Base-by-base conservation (phyloP, 306 rosid genomes). In the Bauhinia variegata region DNA sequence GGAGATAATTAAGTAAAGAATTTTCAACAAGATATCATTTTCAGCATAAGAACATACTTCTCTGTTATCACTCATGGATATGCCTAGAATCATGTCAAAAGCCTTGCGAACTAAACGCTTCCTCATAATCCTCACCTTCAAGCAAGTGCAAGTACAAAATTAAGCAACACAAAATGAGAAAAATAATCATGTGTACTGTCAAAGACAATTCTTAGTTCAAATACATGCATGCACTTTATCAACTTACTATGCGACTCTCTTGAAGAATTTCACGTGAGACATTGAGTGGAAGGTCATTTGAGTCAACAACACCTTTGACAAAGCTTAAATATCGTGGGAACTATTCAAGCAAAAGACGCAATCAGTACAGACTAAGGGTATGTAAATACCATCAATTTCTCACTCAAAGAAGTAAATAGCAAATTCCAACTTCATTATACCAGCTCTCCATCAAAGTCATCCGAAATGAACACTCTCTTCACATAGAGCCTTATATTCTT, bases 231-330 rank as follows among this genome's bases (percentile, higher is more conserved):
- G 10, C 12, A 17, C 52, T 42, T 38, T 34, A 59, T 60, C 39
- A 52, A 75, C 97, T 78, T 84, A 93, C 98, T 46, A 95, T 77
- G 60, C 96, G 90, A 67, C 97, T 95, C 76, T 95, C 99, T 84
- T 95, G 99, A 78, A 90, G 99, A 80, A 95, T 88, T 80, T 95
- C 99, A 63, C 97, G 97, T 8, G 99, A 95, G 61, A 90, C 96
- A 68, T 95, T 95, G 71, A 95, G 97, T 46, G 99, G 99, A 68
- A 95, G 99, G 78, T 90, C 97, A 76, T 87, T 83, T 1, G 99
- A 95, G 75, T 95, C 99, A 66, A 95, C 97, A 69, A 90, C 91
- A 80, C 99, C 99, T 77, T 95, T 90, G 71, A 90, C 81, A 55
- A 95, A 95, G 88, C 97, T 95, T 39, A 90, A 83, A 71, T 95